Conservation (phyloP, 1,139 yeast genomes). For the Candida buenavistaensis region DNA sequence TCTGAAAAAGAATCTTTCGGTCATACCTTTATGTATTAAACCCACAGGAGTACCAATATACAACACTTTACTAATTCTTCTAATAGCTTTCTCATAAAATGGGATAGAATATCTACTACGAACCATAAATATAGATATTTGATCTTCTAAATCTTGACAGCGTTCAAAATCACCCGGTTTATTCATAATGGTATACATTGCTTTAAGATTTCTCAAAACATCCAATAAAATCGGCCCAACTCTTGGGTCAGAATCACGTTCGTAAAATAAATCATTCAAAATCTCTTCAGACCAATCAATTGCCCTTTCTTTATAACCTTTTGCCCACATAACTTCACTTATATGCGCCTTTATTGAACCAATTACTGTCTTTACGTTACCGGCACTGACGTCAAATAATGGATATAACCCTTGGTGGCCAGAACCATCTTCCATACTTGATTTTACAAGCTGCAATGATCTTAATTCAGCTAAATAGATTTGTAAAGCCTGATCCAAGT, state of each 20-base stretch:
- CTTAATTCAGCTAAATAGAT: constrained; percentile 41
- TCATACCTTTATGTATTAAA: constrained; percentile 39
- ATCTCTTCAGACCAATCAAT: constrained; percentile 65
- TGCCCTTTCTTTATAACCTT: constrained; percentile 53
- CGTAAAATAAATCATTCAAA: constrained; percentile 36
- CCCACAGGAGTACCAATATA: constrained; percentile 47
- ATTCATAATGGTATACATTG: constrained; percentile 32
- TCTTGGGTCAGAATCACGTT: constrained; percentile 27
- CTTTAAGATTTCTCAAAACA: constrained; percentile 32
- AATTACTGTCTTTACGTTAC: constrained; percentile 27
- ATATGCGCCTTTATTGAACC: constrained; percentile 56
- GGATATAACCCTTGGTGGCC: constrained; percentile 34
- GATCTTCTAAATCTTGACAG: constrained; percentile 28
- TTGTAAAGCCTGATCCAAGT: constrained; percentile 28
- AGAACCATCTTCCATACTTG: constrained; percentile 19
- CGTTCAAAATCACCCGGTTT: constrained; percentile 26
- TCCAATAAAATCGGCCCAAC: constrained; percentile 31
- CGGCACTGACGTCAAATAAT: constrained; percentile 36
- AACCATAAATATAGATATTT: constrained; percentile 7
- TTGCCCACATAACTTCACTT: constrained; percentile 66
- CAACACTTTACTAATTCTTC: constrained; percentile 39
- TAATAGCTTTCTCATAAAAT: constrained; percentile 39
- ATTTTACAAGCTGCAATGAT: constrained; percentile 23
- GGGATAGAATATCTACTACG: constrained; percentile 19
- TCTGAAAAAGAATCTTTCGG: constrained; percentile 41